phyloP scores from a whole-genome alignment of 129 eudicot species.

The Calendula officinalis region DNA sequence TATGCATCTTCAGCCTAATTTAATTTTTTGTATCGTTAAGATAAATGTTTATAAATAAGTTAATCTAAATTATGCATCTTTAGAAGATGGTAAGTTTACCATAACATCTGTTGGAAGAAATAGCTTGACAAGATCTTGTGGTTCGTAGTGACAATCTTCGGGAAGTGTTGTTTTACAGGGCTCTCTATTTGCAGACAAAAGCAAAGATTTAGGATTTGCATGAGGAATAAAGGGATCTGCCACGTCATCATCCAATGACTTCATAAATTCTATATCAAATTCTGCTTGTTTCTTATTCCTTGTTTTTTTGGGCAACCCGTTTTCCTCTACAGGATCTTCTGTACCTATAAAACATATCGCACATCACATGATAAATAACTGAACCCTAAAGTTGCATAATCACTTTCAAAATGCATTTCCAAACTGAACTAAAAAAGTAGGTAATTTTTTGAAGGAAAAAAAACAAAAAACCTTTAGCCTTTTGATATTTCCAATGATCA shows the following conservation, averaged over 20 bases:
- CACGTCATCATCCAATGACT: slow-evolving; percentile 45
- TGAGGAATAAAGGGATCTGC: slow-evolving; percentile 64
- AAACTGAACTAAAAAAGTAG: slow-evolving; percentile 1
- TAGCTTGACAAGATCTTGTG: slow-evolving; percentile 85
- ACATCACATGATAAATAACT: slow-evolving; percentile 13
- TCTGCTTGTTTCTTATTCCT: slow-evolving; percentile 56
- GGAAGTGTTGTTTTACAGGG: slow-evolving; percentile 80
- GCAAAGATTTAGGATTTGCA: slow-evolving; percentile 61
- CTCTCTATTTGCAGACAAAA: slow-evolving; percentile 58
- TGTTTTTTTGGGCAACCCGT: slow-evolving; percentile 50
- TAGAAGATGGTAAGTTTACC: slow-evolving; percentile 38
- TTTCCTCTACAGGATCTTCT: slow-evolving; percentile 46
- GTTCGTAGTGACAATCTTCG: slow-evolving; percentile 93
- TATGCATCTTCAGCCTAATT: neutral
- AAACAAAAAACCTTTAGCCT: slow-evolving; percentile 52
- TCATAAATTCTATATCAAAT: slow-evolving; percentile 62
- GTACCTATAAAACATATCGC: slow-evolving; percentile 39
- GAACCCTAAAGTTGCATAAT: slow-evolving; percentile 13
- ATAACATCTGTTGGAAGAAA: slow-evolving; percentile 71
- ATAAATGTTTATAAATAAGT: neutral
- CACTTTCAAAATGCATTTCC: slow-evolving; percentile 1
- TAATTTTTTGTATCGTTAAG: neutral
- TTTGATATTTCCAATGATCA: slow-evolving; percentile 88
- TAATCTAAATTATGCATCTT: neutral
- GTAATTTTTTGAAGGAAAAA: slow-evolving; percentile 4